Conservation (phyloP, 371 early-diverging fungal genomes). For the Cokeromyces recurvatus region DNA sequence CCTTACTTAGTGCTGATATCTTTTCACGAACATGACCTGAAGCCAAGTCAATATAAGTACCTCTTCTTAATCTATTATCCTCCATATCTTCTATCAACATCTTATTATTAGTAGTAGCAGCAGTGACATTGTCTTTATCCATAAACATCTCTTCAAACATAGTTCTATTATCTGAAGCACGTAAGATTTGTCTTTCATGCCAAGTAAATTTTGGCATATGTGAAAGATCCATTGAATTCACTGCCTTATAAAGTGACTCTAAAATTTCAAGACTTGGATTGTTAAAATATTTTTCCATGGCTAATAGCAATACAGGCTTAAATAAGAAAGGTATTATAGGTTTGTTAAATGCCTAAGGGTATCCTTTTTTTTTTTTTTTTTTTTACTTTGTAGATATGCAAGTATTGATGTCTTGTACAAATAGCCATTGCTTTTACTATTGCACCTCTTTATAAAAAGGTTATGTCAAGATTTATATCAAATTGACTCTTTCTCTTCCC, state of each 20-base stretch:
- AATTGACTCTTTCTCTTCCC: too few relatives aligned
- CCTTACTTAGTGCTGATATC: slow-evolving; percentile 60
- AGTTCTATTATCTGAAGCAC: slow-evolving; percentile 74
- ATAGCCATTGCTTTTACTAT: slow-evolving; percentile 94
- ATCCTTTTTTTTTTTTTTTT: background rate
- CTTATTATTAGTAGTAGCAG: background rate
- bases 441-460: slow-evolving; percentile 65
- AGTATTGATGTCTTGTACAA: slow-evolving; percentile 80
- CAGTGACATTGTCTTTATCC: slow-evolving; percentile 16
- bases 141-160: slow-evolving; percentile 84
- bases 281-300: slow-evolving; percentile 88
- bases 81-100: slow-evolving; percentile 12
- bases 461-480: too few relatives aligned
- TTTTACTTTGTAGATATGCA: slow-evolving; percentile 89
- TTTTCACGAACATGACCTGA: slow-evolving; percentile 44
- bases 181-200: slow-evolving; percentile 71
- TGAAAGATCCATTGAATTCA: slow-evolving; percentile 84
- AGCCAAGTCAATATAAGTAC: slow-evolving; percentile 51
- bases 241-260: slow-evolving; percentile 72
- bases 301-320: slow-evolving; percentile 82
- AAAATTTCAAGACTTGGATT: slow-evolving; percentile 72
- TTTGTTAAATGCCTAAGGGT: background rate
- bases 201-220: slow-evolving; percentile 75
- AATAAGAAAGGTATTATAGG: background rate
- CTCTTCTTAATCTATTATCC: slow-evolving; percentile 27